Evolutionary conservation across 2,329 filamentous ascomycete species (phyloP), one percentile per base, ranked within the genome.

Genomic region (Tympanopsis confertula): DNA sequence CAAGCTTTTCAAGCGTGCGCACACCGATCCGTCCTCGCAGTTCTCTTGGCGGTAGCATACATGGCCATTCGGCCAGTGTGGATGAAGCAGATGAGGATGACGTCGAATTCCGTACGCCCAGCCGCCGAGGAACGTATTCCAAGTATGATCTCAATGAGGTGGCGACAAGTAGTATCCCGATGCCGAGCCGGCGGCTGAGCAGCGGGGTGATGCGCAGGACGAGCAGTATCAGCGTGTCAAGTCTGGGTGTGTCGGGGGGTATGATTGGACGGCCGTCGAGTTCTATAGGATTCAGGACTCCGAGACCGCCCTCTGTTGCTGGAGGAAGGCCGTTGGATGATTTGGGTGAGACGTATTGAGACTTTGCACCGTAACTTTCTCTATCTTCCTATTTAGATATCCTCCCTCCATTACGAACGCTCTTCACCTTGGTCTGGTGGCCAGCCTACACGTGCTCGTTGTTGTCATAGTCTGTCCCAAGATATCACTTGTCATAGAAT

Each of bases 21-120:
- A 83, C 81, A 13, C 78, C 82, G 1, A 58, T 85, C 38, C 73
- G 83, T 38, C 80, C 83, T 14, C 70, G 82, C 36, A 86, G 80
- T 37, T 86, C 82, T 13, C 65, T 88, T 45, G 75, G 75, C 40
- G 73, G 80, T 38, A 77, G 74, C 43, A 60, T 71, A 10, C 71
- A 78, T 44, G 65, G 70, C 4, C 69, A 75, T 46, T 71, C 71
- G 12, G 59, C 69, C 37, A n/a, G 7, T n/a, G 64, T 65, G 24
- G 69, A 70, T 29, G 69, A 74, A 39, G 63, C 63, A 20, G 61
- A 61, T 37, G 63, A 68, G 40, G 55, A 60, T 19, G 61, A 65
- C 42, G 56, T 59, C 19, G 62, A 65, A 60, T 63, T 59, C 20
- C 61, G 63, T 19, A 74, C 69, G n/a, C 70, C 72, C 2, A 75